Evolutionary conservation across 805 yeast genomes (phyloP), one percentile per base, ranked within the genome.

Genomic region (Limtongia smithiae): DNA sequence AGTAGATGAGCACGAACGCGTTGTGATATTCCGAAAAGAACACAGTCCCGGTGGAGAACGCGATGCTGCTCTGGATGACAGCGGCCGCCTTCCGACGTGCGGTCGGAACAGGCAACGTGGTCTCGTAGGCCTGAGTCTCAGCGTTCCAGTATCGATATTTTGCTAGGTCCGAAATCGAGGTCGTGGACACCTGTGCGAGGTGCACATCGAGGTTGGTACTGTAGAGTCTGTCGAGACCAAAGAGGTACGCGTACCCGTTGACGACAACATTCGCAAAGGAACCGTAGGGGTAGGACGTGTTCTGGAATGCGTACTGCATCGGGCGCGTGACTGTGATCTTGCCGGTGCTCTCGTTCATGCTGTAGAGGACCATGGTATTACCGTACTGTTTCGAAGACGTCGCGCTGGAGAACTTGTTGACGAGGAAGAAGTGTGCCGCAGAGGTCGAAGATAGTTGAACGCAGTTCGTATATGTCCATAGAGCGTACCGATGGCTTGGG

Each of bases 391-490:
- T 18, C 24, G 40, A 22, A 4, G 43, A 15, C 7, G 18, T 22
- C 11, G 41, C 17, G 22, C 50, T 24, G 12, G 18, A 18, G 48
- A 25, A 51, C 37, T 50, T 50, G 22, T 25, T 15, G 21, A 50
- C 41, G 17, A 8, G 25, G 35, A 39, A 46, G 33, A 54, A 54
- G 28, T 49, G 48, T 2, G 46, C 50, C 11, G 57, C 54, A 1
- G 25, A 5, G 15, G 50, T 45, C 25, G 17, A 43, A 24, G 36
- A 12, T 11, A 49, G 37, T 31, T 34, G 52, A 11, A 52, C 46
- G 40, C 54, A 52, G 34, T 52, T 52, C 25, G 54, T 45, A 30
- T 44, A 52, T 8, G 57, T 49, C 57, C 57, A 49, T n/a, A 52
- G 33, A 14, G 50, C 54, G 22, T 40, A 49, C 14, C 57, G 47